These are phyloP conservation scores for Leccinum fallax DNA, from an alignment of 1,284 basidiomycete species.

Conservation along the genomic window DNA sequence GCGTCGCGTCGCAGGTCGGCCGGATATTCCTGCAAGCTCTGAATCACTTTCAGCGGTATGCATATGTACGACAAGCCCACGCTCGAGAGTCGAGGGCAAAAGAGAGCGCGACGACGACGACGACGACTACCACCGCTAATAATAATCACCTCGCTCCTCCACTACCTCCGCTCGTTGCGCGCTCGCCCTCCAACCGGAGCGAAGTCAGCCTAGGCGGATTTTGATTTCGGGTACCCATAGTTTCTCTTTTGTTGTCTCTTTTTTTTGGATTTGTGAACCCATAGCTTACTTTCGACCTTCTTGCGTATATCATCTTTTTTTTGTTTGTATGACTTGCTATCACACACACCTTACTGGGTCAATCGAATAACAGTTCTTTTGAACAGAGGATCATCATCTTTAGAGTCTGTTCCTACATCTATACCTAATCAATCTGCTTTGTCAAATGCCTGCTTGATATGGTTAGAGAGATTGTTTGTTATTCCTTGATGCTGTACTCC, in stretches of 20 bases:
- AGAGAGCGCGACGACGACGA: constrained; percentile 30
- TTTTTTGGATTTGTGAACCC: constrained; percentile 5
- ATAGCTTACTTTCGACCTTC: constrained; percentile 35
- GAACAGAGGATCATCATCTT: too few species aligned
- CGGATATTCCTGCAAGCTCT: constrained; percentile 80
- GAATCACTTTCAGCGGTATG: constrained; percentile 91
- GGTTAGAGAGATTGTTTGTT: too few species aligned
- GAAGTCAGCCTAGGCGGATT: constrained; percentile 47
- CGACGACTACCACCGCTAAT: not conserved
- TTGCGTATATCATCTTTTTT: constrained; percentile 27
- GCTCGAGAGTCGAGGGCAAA: constrained; percentile 52
- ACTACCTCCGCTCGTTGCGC: constrained; percentile 30
- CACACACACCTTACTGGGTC: constrained; percentile 2
- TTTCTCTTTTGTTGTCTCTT: not conserved
- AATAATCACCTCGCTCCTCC: constrained; percentile 38
- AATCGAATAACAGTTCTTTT: not conserved
- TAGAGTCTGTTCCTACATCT: too few species aligned
- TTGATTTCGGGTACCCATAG: constrained; percentile 17
- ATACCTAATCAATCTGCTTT: too few species aligned
- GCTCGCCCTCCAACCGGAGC: constrained; percentile 52
- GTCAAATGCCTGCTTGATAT: too few species aligned
- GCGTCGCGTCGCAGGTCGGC: constrained; percentile 65
- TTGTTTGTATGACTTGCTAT: not conserved
- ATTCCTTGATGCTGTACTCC: too few species aligned
- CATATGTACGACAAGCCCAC: constrained; percentile 76